Evolutionary conservation across 2,329 filamentous ascomycete genomes (phyloP).

Genomic region (Sporothrix brunneoviolacea): DNA sequence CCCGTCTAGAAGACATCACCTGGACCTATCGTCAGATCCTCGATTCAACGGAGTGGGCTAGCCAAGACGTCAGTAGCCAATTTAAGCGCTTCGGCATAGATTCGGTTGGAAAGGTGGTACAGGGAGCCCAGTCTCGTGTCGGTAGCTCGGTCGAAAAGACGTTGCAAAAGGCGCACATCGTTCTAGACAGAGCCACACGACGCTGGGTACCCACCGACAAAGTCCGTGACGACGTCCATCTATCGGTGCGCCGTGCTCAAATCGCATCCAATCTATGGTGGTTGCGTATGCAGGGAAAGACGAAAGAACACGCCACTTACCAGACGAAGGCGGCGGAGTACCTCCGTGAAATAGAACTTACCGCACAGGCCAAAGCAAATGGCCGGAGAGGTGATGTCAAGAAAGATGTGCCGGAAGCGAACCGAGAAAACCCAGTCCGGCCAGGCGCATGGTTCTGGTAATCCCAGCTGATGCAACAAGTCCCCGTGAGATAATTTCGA

Average conservation of each 20-base stretch:
- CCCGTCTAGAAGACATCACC: background rate
- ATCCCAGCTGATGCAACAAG: no score
- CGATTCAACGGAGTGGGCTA: no score
- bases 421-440: no score
- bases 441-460: no score
- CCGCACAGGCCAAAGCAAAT: background rate
- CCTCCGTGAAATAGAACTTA: conserved; percentile 8
- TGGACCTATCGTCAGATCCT: background rate
- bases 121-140: conserved; percentile 23
- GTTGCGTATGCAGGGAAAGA: conserved; percentile 17
- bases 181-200: no score
- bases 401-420: no score
- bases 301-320: conserved; percentile 14
- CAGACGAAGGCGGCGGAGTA: conserved; percentile 11
- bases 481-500: no score
- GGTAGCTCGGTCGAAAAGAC: no score
- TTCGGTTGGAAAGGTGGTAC: conserved; percentile 17
- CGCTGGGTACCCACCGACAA: background rate
- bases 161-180: no score
- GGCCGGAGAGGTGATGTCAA: no score
- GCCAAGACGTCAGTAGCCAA: no score
- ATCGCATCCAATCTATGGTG: conserved; percentile 20
- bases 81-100: no score
- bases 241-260: conserved; percentile 16
- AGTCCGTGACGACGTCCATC: background rate